Evolutionary conservation across 495 filamentous ascomycete genomes (phyloP).

Genomic region (Aspergillus ellipticus): DNA sequence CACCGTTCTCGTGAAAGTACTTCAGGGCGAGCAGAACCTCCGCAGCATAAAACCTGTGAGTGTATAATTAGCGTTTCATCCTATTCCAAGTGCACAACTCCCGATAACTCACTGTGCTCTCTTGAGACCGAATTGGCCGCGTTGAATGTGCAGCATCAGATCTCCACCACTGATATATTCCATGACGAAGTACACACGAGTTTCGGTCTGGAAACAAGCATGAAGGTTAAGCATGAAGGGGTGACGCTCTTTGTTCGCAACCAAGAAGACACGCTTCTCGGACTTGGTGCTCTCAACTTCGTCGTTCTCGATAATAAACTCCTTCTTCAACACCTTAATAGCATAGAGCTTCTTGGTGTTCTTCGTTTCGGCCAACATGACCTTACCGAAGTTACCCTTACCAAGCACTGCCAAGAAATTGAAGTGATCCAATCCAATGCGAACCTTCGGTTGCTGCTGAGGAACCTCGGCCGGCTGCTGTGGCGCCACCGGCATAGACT

Average conservation of each 20-base stretch:
- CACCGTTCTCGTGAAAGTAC: slow-evolving; percentile 99
- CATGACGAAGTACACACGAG: slow-evolving; percentile 98
- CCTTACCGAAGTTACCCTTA: slow-evolving; percentile 99
- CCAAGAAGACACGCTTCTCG: slow-evolving; percentile 93
- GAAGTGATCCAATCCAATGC: slow-evolving; percentile 97
- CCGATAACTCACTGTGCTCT: slow-evolving; percentile 76
- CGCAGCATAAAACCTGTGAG: slow-evolving; percentile 86
- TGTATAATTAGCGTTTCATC: neutral
- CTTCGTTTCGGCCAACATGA: slow-evolving; percentile 99
- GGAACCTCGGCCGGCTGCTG: slow-evolving; percentile 39
- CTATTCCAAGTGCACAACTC: neutral
- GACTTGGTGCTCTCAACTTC: slow-evolving; percentile 99
- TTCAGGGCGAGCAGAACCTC: slow-evolving; percentile 97
- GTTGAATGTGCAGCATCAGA: slow-evolving; percentile 98
- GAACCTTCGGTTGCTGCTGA: slow-evolving; percentile 62
- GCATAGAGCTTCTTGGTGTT: slow-evolving; percentile 86
- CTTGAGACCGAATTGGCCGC: slow-evolving; percentile 92
- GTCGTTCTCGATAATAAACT: slow-evolving; percentile 99
- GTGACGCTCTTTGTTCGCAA: slow-evolving; percentile 97
- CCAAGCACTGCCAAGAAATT: slow-evolving; percentile 98
- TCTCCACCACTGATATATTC: slow-evolving; percentile 99
- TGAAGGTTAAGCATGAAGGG: slow-evolving; percentile 94
- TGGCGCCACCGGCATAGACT: slow-evolving; percentile 28
- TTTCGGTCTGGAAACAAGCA: slow-evolving; percentile 99
- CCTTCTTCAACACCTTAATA: slow-evolving; percentile 99